A percentile compares a stretch with the other conserved stretches of the same genome.
Evolutionary conservation across 176 grass and related monocot species (phyloP).

Genomic region (Luzula sylvatica): DNA sequence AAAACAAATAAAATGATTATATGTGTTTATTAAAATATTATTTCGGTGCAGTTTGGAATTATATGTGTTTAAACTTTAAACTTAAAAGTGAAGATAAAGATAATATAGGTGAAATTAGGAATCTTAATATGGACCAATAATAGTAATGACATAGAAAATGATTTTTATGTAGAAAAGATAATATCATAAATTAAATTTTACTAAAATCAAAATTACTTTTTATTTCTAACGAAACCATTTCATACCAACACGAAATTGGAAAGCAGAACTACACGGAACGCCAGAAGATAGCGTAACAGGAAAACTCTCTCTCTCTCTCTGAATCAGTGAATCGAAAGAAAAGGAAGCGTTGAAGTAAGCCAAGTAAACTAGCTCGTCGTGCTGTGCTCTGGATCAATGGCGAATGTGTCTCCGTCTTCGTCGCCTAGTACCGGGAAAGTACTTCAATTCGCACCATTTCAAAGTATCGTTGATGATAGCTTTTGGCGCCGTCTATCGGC

Average conservation of each 20-base stretch:
- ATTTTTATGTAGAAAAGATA: too few species aligned
- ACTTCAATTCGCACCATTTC: slow-evolving; percentile 28
- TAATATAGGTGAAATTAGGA: too few species aligned
- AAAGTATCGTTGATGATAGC: slow-evolving; percentile 10
- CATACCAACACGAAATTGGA: background rate
- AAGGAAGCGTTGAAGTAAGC: background rate
- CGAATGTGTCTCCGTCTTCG: background rate
- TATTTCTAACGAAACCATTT: background rate
- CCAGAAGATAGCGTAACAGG: background rate
- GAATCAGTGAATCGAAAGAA: background rate
- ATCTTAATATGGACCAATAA: too few species aligned
- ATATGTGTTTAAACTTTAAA: too few species aligned
- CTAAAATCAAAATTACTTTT: background rate
- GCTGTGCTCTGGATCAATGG: background rate
- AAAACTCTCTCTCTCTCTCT: background rate
- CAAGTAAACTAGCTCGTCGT: background rate
- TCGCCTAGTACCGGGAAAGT: background rate
- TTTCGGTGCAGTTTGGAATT: too few species aligned
- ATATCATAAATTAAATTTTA: background rate
- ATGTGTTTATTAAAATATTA: too few species aligned
- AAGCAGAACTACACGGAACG: background rate
- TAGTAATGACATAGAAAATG: too few species aligned
- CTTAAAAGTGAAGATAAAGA: too few species aligned
- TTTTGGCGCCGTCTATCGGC: slow-evolving; percentile 54
- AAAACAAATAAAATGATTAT: too few species aligned